These are phyloP conservation scores for Lichtheimia ramosa DNA, from an alignment of 371 early-diverging fungal genomes.

Conservation along the genomic window DNA sequence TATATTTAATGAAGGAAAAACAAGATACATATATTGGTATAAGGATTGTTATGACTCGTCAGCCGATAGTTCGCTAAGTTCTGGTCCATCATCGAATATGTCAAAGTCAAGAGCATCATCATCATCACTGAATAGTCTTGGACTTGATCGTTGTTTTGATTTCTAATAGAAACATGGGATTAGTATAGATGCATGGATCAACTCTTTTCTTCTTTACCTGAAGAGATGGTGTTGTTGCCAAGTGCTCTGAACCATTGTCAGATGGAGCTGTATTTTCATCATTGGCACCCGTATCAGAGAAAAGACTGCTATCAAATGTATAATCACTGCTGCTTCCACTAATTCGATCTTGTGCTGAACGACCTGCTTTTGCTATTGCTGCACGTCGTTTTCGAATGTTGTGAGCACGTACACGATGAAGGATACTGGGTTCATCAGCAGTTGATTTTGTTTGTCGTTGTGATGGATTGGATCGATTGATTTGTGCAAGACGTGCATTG, in stretches of 20 bases:
- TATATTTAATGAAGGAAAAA: no score
- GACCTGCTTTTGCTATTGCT: constrained; percentile 1
- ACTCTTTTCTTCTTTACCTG: neutral
- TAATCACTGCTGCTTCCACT: constrained; percentile 7
- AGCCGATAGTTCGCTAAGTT: constrained; percentile 50
- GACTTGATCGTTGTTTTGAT: neutral
- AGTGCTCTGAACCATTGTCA: constrained; percentile 8
- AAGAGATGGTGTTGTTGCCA: neutral
- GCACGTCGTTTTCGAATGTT: constrained; percentile 17
- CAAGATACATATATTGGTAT: neutral
- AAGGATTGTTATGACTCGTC: constrained; percentile 19
- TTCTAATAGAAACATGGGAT: neutral
- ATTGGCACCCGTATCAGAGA: constrained; percentile 1
- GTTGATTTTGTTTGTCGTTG: constrained; percentile 4
- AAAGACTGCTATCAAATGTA: constrained; percentile 10
- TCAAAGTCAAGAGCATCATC: constrained; percentile 30
- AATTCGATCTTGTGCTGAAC: constrained; percentile 1
- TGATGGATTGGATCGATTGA: neutral
- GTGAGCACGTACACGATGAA: constrained; percentile 33
- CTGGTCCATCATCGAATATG: constrained; percentile 54
- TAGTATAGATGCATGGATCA: neutral
- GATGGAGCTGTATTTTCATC: constrained; percentile 19
- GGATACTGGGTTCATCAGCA: constrained; percentile 17
- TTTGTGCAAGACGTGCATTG: neutral
- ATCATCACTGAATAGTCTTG: constrained; percentile 25